These are phyloP conservation scores for Geotrichum reessii DNA, from an alignment of 1,139 yeast genomes.

Conservation along the genomic window DNA sequence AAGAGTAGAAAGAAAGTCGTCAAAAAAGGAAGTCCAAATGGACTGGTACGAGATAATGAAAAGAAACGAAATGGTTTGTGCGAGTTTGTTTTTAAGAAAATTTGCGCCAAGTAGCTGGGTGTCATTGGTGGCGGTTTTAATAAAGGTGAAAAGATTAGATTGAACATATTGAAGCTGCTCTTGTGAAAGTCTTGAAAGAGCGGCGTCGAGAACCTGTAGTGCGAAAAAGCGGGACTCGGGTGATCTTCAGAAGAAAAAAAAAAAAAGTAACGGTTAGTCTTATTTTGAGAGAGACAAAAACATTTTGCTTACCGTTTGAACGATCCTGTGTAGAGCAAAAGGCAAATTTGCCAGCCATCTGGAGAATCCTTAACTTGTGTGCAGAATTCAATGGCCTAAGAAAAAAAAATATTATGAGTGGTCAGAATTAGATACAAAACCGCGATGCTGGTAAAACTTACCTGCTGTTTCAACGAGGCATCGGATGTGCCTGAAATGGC, in stretches of 20 bases:
- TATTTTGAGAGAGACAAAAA: background rate
- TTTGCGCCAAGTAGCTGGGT: slow-evolving; percentile 43
- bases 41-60: slow-evolving; percentile 62
- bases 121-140: slow-evolving; percentile 18
- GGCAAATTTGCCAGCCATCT: slow-evolving; percentile 76
- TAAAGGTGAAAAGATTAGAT: slow-evolving; percentile 44
- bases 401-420: background rate
- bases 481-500: slow-evolving; percentile 81
- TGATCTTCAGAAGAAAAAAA: slow-evolving; percentile 23
- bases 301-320: slow-evolving; percentile 26
- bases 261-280: background rate
- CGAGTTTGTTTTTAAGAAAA: slow-evolving; percentile 70
- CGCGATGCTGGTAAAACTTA: slow-evolving; percentile 22
- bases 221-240: slow-evolving; percentile 58
- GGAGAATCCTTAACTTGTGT: slow-evolving; percentile 67
- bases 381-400: slow-evolving; percentile 72
- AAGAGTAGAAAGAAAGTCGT: slow-evolving; percentile 47
- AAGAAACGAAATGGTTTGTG: slow-evolving; percentile 64
- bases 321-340: slow-evolving; percentile 50
- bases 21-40: slow-evolving; percentile 62
- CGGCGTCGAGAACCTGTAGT: slow-evolving; percentile 71
- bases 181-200: slow-evolving; percentile 45
- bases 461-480: slow-evolving; percentile 60
- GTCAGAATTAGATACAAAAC: background rate
- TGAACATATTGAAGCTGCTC: slow-evolving; percentile 48